phyloP scores from a whole-genome alignment of 345 rosid species.

The Lagerstroemia speciosa region DNA sequence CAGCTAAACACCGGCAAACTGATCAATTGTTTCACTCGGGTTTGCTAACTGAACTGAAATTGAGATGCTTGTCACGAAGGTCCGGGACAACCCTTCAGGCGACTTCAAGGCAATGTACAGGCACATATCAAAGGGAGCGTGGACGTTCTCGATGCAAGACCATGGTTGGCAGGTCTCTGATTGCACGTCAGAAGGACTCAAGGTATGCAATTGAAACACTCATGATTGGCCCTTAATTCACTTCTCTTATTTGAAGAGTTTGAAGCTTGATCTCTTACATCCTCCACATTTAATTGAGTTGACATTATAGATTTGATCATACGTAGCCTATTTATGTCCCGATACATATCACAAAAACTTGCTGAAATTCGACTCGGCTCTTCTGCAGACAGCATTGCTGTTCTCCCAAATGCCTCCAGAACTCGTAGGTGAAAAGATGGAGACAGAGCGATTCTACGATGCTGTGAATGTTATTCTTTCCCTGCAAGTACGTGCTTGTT shows the following conservation, averaged over 20 bases:
- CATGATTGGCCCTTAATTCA: not conserved
- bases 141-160: constrained; percentile 59
- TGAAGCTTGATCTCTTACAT: too few relatives aligned
- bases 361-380: too few relatives aligned
- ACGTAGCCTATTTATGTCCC: not conserved
- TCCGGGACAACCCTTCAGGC: constrained; percentile 47
- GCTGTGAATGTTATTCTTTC: constrained; percentile 43
- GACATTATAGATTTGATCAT: too few relatives aligned
- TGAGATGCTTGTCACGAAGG: constrained; percentile 18
- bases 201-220: constrained; percentile 21
- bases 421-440: constrained; percentile 33
- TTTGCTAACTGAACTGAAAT: not conserved
- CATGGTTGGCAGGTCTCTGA: constrained; percentile 76
- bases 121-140: constrained; percentile 54
- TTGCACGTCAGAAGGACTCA: constrained; percentile 59
- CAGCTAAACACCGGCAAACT: not conserved
- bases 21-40: not conserved
- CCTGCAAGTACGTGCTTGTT: constrained; percentile 24
- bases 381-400: constrained; percentile 25
- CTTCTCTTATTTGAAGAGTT: too few relatives aligned
- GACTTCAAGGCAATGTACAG: constrained; percentile 54
- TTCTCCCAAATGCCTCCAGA: constrained; percentile 32
- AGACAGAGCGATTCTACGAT: constrained; percentile 22
- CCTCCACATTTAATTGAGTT: too few relatives aligned
- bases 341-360: not conserved